Percentiles rank a stretch among this genome's conserved stretches.
phyloP scores from a whole-genome alignment of 345 rosid genomes.

The Gossypium herbaceum region DNA sequence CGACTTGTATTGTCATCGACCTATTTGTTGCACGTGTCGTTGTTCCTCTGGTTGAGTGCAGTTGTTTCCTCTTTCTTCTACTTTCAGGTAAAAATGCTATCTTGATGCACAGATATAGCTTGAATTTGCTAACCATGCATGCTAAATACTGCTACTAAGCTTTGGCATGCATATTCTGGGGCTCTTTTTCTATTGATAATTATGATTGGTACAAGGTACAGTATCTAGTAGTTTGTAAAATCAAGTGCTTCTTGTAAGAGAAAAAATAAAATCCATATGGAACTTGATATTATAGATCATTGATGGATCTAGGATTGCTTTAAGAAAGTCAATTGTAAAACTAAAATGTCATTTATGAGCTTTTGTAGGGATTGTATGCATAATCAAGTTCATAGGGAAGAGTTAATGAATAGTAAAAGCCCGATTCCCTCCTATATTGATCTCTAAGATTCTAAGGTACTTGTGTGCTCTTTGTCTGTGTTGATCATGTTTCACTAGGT shows the following conservation, averaged over 20 bases:
- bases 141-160: not conserved
- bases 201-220: not conserved
- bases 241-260: not conserved
- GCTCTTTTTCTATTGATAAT: not conserved
- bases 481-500: slow-evolving; percentile 5
- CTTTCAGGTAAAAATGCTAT: slow-evolving; percentile 61
- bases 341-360: not conserved
- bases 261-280: not conserved
- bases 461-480: not conserved
- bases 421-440: not conserved
- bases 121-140: not conserved
- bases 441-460: not conserved
- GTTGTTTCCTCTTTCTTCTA: slow-evolving; percentile 93
- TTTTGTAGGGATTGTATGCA: not conserved
- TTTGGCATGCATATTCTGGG: not conserved
- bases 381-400: not conserved
- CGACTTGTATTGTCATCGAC: slow-evolving; percentile 69
- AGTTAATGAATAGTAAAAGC: not conserved
- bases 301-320: not conserved
- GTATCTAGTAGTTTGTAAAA: not conserved
- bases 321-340: not conserved
- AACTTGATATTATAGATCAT: not conserved
- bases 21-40: slow-evolving; percentile 67
- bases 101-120: no score
- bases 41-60: slow-evolving; percentile 94